Evolutionary conservation across 768 basidiomycete genomes (phyloP), one percentile per base, ranked within the genome.

Genomic region (Mycena floridula): DNA sequence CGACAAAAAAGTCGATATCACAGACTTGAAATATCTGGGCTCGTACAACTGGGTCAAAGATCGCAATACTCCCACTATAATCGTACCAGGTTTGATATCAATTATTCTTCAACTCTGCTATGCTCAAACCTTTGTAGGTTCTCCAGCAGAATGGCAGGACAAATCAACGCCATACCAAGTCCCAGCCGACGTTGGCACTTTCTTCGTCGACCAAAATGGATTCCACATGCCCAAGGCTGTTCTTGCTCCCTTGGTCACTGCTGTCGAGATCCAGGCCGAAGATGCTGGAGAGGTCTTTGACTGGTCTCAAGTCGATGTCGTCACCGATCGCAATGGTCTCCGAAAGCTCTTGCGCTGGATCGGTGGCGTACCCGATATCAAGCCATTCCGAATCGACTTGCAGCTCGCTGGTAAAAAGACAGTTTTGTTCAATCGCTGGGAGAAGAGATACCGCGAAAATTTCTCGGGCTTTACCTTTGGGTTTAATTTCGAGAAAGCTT

Each of bases 341-440:
- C 74, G 78, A 25, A 80, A 78, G 57, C 59, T 80, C 41, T 40
- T 77, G 37, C 69, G 74, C 2, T 76, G 70, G 72, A 59, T 66
- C 16, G 52, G 53, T 16, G 52, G 55, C 3, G 24, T 18, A 8
- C 37, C 39, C 5, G 18, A 39, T 15, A 22, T 22, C 13, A 15
- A 22, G 3, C 38, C 38, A 24, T 90, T 89, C 54, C 67, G 87
- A 16, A 84, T 90, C 49, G 85, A 90, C 45, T 48, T 79, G 3
- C 78, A 89, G 55, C 64, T 85, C 15, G 72, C 68, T 0, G 83
- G 85, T 1, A 49, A 62, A 20, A 67, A 64, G 44, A 87, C 86
- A 0, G 63, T 85, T 13, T 53, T 89, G 22, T 62, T 88, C 52
- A 79, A 76, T 44, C 65, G 86, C 1, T 83, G 82, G 75, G 73